Evolutionary conservation across 768 basidiomycete genomes (phyloP), one percentile per base, ranked within the genome.

Genomic region (Russula virescens): DNA sequence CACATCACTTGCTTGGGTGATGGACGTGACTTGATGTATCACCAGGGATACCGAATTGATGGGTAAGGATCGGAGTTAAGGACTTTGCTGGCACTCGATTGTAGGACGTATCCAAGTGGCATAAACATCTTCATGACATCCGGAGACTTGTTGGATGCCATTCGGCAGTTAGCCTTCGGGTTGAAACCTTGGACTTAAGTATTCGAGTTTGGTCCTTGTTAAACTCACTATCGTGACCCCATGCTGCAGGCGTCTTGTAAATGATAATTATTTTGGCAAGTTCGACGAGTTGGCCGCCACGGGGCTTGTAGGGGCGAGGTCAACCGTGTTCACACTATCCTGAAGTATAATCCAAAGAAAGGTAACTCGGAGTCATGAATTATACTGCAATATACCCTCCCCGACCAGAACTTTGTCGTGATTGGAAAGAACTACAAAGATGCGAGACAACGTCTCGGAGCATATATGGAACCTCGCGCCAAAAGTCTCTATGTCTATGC

Each of bases 401-500:
- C 59, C 86, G 82, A 70, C 77, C 81, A 18, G 85, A 77, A 14
- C 81, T 76, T 42, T 83, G 83, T 68, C 84, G 81, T 66, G 86
- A 84, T 54, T 87, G 85, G 45, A 89, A 81, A 48, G 80, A 80
- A 18, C 88, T 85, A 73, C 89, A 91, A 43, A 93, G 74, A 74
- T 92, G 89, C 23, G 85, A 82, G 55, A 87, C 71, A 25, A 94
- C 87, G 68, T 93, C 91, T 47, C 80, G 80, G 49, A 91, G 72
- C 84, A 94, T 88, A 67, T 90, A 91, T 5, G 91, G 91, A 3
- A 93, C 89, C 74, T 94, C 91, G 72, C 84, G 78, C 91, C 91
- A 93, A 73, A 94, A 94, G 71, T 92, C 89, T 53, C 91, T 88
- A 74, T 94, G 91, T 62, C 90, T 93, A 66, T 16, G 18, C 38